Evolutionary conservation across 2,329 filamentous ascomycete species (phyloP).

Genomic region (Rutstroemia sydowiana): DNA sequence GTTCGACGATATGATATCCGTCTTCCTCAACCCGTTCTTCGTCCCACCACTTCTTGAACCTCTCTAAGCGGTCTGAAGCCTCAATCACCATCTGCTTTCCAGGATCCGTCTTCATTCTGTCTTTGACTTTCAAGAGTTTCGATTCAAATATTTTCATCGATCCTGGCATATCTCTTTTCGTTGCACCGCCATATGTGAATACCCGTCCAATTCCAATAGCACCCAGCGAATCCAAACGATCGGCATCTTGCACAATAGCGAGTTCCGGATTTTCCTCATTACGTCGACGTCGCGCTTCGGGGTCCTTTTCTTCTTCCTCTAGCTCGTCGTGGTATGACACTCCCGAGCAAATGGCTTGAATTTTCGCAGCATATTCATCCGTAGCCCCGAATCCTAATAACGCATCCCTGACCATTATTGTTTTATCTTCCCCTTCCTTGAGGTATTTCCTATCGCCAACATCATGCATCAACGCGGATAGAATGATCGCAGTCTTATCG

Average conservation of each 20-base stretch:
- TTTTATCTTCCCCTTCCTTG: slow-evolving; percentile 38
- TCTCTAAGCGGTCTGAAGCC: too few species aligned
- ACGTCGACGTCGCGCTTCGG: slow-evolving; percentile 49
- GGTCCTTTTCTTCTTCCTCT: too few species aligned
- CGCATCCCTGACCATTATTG: slow-evolving; percentile 47
- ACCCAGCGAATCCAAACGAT: slow-evolving; percentile 85
- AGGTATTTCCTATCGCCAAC: slow-evolving; percentile 78
- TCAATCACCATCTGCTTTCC: too few species aligned
- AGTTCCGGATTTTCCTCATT: slow-evolving; percentile 64
- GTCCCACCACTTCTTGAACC: too few species aligned
- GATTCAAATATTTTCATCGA: too few species aligned
- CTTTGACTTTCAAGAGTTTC: too few species aligned
- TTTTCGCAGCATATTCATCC: slow-evolving; percentile 50
- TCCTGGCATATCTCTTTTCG: too few species aligned
- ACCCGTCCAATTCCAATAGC: slow-evolving; percentile 73
- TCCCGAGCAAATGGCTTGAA: slow-evolving; percentile 66
- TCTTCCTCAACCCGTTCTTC: too few species aligned
- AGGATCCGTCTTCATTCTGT: too few species aligned
- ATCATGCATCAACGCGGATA: slow-evolving; percentile 73
- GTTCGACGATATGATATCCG: too few species aligned
- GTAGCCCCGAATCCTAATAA: slow-evolving; percentile 51
- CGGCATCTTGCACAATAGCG: slow-evolving; percentile 84
- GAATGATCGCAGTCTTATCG: slow-evolving; percentile 52
- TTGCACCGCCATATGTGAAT: slow-evolving; percentile 69
- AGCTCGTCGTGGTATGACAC: slow-evolving; percentile 68